These are phyloP conservation scores for Thermothelomyces thermophilus DNA, from an alignment of 2,329 filamentous ascomycete genomes.

Conservation along the genomic window DNA sequence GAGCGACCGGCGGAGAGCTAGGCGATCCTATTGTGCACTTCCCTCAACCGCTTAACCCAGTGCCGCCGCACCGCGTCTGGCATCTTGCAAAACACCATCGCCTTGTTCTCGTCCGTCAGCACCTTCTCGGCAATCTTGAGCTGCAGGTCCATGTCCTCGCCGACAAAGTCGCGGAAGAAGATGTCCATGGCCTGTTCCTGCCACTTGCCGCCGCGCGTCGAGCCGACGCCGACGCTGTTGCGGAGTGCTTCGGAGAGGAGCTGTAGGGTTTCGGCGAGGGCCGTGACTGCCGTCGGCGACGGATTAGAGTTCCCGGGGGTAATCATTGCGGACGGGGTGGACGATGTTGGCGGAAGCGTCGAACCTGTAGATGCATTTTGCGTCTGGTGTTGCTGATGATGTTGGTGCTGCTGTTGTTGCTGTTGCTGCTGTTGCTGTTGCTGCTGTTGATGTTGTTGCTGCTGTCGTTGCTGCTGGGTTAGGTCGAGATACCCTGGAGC, in stretches of 20 bases:
- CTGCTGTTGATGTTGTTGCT: constrained; percentile 13
- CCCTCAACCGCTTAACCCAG: constrained; percentile 49
- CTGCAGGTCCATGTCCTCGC: constrained; percentile 52
- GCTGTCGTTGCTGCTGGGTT: constrained; percentile 12
- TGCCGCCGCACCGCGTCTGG: constrained; percentile 44
- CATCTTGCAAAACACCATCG: constrained; percentile 59
- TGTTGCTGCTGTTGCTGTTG: constrained; percentile 14
- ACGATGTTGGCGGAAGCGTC: neutral
- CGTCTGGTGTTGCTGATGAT: constrained; percentile 6
- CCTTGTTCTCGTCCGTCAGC: constrained; percentile 52
- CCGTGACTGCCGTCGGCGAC: neutral
- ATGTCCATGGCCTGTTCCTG: constrained; percentile 53
- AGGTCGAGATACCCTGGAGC: constrained; percentile 25
- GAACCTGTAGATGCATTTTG: constrained; percentile 6
- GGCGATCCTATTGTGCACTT: constrained; percentile 30
- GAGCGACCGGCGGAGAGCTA: neutral
- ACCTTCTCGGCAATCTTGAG: constrained; percentile 54
- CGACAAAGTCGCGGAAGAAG: constrained; percentile 52
- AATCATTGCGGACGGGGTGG: neutral
- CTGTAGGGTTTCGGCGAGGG: constrained; percentile 22
- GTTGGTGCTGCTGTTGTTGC: constrained; percentile 9
- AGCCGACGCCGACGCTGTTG: constrained; percentile 19
- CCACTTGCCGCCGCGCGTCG: constrained; percentile 49
- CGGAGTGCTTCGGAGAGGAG: constrained; percentile 38
- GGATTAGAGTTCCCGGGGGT: neutral